Conservation (phyloP, 257 asterid species). For the Voacanga thouarsii region DNA sequence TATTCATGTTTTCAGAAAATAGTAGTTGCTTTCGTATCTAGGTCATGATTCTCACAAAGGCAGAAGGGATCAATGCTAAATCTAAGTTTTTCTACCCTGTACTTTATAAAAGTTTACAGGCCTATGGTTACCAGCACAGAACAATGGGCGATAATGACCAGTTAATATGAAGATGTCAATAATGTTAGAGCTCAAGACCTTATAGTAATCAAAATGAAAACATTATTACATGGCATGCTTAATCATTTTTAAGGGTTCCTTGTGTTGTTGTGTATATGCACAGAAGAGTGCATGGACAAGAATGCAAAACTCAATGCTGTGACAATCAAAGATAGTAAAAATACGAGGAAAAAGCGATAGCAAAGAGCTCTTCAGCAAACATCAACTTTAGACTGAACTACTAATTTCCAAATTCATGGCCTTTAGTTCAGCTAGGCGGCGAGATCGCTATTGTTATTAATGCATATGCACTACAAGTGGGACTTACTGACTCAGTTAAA, state of each 20-base stretch:
- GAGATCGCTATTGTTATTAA: too few relatives aligned
- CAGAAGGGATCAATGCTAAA: neutral
- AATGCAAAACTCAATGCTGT: neutral
- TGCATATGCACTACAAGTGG: too few relatives aligned
- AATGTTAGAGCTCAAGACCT: neutral
- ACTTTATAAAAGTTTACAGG: neutral
- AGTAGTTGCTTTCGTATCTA: neutral
- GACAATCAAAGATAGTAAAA: neutral
- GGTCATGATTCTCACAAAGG: neutral
- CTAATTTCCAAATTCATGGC: neutral
- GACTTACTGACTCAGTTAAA: too few relatives aligned
- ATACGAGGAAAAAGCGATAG: neutral
- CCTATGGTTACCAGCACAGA: neutral
- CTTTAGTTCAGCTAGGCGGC: too few relatives aligned
- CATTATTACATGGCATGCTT: neutral
- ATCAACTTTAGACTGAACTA: neutral
- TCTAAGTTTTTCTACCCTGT: neutral
- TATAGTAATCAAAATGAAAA: neutral
- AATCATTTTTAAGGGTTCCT: neutral
- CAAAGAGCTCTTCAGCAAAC: neutral
- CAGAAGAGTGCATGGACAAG: neutral
- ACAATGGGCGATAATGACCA: neutral
- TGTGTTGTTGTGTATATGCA: neutral
- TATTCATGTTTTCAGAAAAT: neutral
- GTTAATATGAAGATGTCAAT: neutral